These are phyloP conservation scores for Elsinoe ampelina DNA, from an alignment of 2,329 filamentous ascomycete genomes.

Conservation along the genomic window DNA sequence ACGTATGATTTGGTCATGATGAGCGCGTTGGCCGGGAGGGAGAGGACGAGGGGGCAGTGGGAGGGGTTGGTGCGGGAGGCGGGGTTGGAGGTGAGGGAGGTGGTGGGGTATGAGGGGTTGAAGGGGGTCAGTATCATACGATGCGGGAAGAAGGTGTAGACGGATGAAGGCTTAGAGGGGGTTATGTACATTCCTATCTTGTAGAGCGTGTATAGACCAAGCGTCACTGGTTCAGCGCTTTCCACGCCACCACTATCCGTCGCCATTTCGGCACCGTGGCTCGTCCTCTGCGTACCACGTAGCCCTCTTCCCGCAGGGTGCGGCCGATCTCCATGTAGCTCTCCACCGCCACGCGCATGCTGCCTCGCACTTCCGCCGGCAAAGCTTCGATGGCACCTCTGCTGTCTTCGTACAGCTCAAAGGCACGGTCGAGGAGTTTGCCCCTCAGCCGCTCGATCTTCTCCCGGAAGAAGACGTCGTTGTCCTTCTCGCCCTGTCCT, in stretches of 20 bases:
- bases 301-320: constrained; percentile 44
- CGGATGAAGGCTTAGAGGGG: too few species aligned
- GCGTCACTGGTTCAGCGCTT: constrained; percentile 34
- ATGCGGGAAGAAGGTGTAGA: not conserved
- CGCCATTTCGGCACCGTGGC: constrained; percentile 40
- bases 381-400: constrained; percentile 51
- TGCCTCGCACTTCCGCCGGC: constrained; percentile 50
- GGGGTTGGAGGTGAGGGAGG: not conserved
- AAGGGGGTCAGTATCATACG: not conserved
- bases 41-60: not conserved
- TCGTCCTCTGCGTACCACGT: constrained; percentile 35
- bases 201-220: not conserved
- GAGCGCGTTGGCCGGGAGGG: not conserved
- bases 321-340: constrained; percentile 69
- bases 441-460: constrained; percentile 44
- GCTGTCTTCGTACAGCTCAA: constrained; percentile 49
- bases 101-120: not conserved
- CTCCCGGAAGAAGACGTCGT: constrained; percentile 35
- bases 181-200: not conserved
- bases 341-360: constrained; percentile 60
- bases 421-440: constrained; percentile 51
- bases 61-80: not conserved
- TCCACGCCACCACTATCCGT: constrained; percentile 51
- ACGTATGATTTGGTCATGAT: not conserved
- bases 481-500: constrained; percentile 14